Evolutionary conservation across 768 basidiomycete genomes (phyloP).

Genomic region (Xanthoconium purpureum): DNA sequence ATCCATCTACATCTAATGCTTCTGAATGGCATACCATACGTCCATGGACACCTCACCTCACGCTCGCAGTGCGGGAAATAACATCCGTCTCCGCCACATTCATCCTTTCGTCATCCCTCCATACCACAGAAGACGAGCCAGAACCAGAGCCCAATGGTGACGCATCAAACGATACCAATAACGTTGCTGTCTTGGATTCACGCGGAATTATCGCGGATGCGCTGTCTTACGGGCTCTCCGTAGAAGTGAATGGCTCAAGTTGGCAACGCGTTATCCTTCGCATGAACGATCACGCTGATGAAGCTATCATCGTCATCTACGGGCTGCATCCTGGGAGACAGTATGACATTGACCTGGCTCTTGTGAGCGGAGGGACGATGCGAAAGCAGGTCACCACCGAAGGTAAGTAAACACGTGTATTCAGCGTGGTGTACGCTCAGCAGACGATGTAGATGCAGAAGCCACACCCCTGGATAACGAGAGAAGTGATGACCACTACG

Average conservation of each 20-base stretch:
- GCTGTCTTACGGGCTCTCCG: conserved; percentile 69
- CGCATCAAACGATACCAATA: conserved; percentile 37
- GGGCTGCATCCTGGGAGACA: conserved; percentile 85
- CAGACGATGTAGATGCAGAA: conserved; percentile 17
- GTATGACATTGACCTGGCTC: conserved; percentile 84
- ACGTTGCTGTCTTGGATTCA: conserved; percentile 30
- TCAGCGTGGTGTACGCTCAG: conserved; percentile 5
- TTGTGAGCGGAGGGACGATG: conserved; percentile 63
- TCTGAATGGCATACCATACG: conserved; percentile 67
- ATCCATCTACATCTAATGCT: conserved; percentile 19
- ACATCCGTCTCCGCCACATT: conserved; percentile 82
- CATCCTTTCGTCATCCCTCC: conserved; percentile 55
- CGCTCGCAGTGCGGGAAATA: conserved; percentile 71
- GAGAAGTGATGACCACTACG: conserved; percentile 15
- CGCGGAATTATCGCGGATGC: conserved; percentile 59
- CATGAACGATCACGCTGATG: conserved; percentile 76
- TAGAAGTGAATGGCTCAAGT: conserved; percentile 74
- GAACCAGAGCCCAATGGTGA: conserved; percentile 32
- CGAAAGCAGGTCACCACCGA: conserved; percentile 69
- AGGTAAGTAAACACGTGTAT: conserved; percentile 36
- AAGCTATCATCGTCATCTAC: conserved; percentile 89
- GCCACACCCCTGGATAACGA: conserved; percentile 23
- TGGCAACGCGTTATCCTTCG: conserved; percentile 81
- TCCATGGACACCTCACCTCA: conserved; percentile 72
- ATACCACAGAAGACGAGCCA: conserved; percentile 11